Evolutionary conservation across 257 asterid genomes (phyloP).

Genomic region (Ligustrum vulgare): DNA sequence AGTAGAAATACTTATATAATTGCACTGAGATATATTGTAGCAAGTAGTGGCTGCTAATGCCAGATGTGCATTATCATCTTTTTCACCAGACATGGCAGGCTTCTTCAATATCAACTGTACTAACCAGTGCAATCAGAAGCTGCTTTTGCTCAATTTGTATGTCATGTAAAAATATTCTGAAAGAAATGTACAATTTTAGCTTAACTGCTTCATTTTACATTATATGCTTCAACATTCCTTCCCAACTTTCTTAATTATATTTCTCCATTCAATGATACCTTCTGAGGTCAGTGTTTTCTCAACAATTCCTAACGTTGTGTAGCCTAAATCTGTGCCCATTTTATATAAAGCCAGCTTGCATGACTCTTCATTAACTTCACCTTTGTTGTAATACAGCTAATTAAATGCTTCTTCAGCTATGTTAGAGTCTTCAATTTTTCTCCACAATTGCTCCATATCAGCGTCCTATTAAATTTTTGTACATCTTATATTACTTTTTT

Average conservation of each 20-base stretch:
- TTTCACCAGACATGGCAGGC: background rate
- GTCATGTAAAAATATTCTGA: background rate
- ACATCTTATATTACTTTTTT: background rate
- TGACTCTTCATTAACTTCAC: background rate
- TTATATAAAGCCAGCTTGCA: background rate
- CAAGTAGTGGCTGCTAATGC: background rate
- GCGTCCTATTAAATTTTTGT: too few relatives aligned
- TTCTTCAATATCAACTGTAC: background rate
- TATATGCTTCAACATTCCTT: background rate
- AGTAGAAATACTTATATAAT: conserved; percentile 17
- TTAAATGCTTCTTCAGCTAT: too few relatives aligned
- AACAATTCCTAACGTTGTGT: background rate
- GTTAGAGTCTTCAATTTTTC: too few relatives aligned
- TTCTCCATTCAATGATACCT: background rate
- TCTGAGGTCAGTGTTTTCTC: background rate
- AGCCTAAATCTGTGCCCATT: background rate
- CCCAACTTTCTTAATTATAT: background rate
- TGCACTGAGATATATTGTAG: background rate
- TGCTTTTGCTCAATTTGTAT: background rate
- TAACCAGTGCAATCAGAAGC: background rate
- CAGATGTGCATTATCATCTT: background rate
- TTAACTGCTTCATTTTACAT: background rate
- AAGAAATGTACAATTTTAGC: background rate
- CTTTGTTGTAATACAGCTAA: too few relatives aligned
- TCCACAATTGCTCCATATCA: too few relatives aligned